These are phyloP conservation scores for Alternaria angustiovoidea DNA, from an alignment of 2,329 filamentous ascomycete genomes.

Conservation along the genomic window DNA sequence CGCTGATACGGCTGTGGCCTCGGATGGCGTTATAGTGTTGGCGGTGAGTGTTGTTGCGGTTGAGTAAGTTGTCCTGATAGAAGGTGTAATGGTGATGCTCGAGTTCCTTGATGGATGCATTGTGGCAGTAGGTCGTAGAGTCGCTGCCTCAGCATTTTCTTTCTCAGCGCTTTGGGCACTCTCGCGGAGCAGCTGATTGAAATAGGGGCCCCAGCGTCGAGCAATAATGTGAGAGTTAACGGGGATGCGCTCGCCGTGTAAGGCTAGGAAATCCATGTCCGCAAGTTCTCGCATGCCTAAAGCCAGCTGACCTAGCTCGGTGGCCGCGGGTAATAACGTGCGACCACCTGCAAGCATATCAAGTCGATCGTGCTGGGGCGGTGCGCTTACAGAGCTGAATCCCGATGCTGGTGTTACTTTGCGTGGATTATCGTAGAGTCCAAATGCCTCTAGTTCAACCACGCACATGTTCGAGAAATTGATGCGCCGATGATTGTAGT, in stretches of 20 bases:
- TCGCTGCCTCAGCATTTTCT: slow-evolving; percentile 71
- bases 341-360: slow-evolving; percentile 75
- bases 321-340: slow-evolving; percentile 76
- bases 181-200: slow-evolving; percentile 88
- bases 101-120: slow-evolving; percentile 74
- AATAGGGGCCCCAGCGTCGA: slow-evolving; percentile 92
- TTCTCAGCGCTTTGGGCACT: slow-evolving; percentile 70
- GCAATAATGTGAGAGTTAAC: slow-evolving; percentile 91
- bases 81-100: slow-evolving; percentile 83
- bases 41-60: slow-evolving; percentile 54
- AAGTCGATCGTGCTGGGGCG: slow-evolving; percentile 63
- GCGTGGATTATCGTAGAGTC: slow-evolving; percentile 94
- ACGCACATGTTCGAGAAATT: slow-evolving; percentile 98
- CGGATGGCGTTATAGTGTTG: slow-evolving; percentile 46
- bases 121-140: slow-evolving; percentile 69
- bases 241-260: slow-evolving; percentile 88
- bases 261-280: slow-evolving; percentile 96
- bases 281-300: slow-evolving; percentile 82
- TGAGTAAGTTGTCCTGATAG: slow-evolving; percentile 61
- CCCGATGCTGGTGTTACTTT: slow-evolving; percentile 79
- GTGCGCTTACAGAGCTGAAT: slow-evolving; percentile 82
- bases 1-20: slow-evolving; percentile 50
- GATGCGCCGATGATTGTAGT: slow-evolving; percentile 97
- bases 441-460: slow-evolving; percentile 96
- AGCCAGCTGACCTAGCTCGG: slow-evolving; percentile 84